Evolutionary conservation across 1,139 yeast species (phyloP).

Genomic region (Scheffersomyces stambukii): DNA sequence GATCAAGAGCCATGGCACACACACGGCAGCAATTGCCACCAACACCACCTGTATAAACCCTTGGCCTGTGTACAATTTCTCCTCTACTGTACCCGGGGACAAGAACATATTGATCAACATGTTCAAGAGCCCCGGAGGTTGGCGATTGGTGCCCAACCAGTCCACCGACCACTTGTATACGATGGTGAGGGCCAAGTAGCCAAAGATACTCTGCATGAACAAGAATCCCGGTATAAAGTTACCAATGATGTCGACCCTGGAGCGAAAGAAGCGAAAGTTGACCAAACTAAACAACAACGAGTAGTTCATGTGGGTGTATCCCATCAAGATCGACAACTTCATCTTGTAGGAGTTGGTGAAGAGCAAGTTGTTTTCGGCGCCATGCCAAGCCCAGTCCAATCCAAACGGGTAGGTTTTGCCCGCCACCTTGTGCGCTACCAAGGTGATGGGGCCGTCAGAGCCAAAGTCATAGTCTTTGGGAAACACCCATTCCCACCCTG

Average conservation of each 20-base stretch:
- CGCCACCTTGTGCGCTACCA: slow-evolving; percentile 52
- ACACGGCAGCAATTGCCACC: slow-evolving; percentile 71
- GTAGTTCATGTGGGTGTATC: slow-evolving; percentile 91
- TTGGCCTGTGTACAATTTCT: slow-evolving; percentile 80
- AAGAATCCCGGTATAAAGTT: slow-evolving; percentile 91
- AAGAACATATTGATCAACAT: slow-evolving; percentile 96
- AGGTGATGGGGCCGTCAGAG: slow-evolving; percentile 37
- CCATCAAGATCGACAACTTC: slow-evolving; percentile 94
- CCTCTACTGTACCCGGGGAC: slow-evolving; percentile 87
- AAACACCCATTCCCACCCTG: slow-evolving; percentile 83
- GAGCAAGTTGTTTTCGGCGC: slow-evolving; percentile 84
- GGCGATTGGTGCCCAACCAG: slow-evolving; percentile 71
- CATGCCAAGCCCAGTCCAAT: slow-evolving; percentile 95
- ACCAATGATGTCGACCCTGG: slow-evolving; percentile 82
- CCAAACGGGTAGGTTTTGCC: slow-evolving; percentile 78
- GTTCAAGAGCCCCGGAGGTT: slow-evolving; percentile 90
- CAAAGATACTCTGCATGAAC: slow-evolving; percentile 95
- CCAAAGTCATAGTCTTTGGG: slow-evolving; percentile 70
- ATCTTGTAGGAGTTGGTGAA: slow-evolving; percentile 94
- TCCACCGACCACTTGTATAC: slow-evolving; percentile 93
- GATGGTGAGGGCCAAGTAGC: slow-evolving; percentile 79
- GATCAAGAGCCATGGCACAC: slow-evolving; percentile 92
- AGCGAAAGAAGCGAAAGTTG: slow-evolving; percentile 68
- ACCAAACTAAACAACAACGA: slow-evolving; percentile 82
- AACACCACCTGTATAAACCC: slow-evolving; percentile 70